These are phyloP conservation scores for Lupinus albus DNA, from an alignment of 306 rosid genomes.

Conservation along the genomic window DNA sequence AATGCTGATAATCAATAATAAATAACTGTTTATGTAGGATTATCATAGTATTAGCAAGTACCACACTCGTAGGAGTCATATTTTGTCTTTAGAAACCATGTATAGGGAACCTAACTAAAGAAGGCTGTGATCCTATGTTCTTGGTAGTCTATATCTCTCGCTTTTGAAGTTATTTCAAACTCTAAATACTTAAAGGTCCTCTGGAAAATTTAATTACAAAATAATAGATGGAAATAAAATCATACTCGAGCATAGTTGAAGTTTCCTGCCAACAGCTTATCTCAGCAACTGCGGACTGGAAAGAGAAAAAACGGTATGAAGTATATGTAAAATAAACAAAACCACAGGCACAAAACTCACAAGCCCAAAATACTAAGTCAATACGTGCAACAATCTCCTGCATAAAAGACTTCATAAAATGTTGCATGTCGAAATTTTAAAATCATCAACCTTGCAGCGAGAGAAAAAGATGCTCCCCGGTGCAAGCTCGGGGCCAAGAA, in stretches of 20 bases:
- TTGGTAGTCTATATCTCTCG: too few species aligned
- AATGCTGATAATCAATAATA: slow-evolving; percentile 14
- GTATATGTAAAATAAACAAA: not conserved
- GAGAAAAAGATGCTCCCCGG: slow-evolving; percentile 99
- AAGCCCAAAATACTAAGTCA: not conserved
- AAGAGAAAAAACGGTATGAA: slow-evolving; percentile 33
- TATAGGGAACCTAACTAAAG: not conserved
- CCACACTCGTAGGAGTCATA: not conserved
- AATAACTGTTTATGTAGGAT: not conserved
- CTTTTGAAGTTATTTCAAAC: not conserved
- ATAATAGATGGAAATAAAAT: slow-evolving; percentile 29
- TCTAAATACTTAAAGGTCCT: slow-evolving; percentile 13
- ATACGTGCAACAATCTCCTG: not conserved
- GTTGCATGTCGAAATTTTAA: not conserved
- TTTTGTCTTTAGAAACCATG: not conserved
- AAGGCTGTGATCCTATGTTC: not conserved
- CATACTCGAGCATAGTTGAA: slow-evolving; percentile 93
- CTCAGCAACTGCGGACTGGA: slow-evolving; percentile 91
- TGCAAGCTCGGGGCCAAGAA: slow-evolving; percentile 96
- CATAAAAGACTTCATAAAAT: slow-evolving; percentile 2
- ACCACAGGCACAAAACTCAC: not conserved
- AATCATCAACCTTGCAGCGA: slow-evolving; percentile 78
- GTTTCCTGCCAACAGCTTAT: slow-evolving; percentile 93
- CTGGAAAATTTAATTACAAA: slow-evolving; percentile 16
- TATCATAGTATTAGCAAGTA: not conserved